These are phyloP conservation scores for Rhytidiadelphus loreus DNA, from an alignment of 225 moss, liverwort and hornwort species.

Conservation along the genomic window DNA sequence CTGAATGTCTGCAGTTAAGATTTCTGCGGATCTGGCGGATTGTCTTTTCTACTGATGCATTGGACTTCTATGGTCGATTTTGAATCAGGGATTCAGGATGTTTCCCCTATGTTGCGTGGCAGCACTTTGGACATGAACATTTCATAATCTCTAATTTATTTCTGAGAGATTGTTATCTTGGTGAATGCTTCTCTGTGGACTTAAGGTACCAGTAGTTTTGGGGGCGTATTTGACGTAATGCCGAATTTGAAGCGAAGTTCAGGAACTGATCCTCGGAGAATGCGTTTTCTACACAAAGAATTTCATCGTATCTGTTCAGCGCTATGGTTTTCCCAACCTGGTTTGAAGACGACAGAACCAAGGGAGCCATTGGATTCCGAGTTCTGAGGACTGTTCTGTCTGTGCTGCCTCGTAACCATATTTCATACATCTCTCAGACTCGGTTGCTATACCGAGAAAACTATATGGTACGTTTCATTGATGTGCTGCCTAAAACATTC, in stretches of 20 bases:
- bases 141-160: too few relatives aligned
- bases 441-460: not conserved
- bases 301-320: not conserved
- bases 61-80: not conserved
- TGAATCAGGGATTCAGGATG: too few relatives aligned
- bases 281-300: accelerated
- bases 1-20: not conserved
- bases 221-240: accelerated
- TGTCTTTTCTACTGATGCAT: not conserved
- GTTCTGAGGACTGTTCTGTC: accelerated
- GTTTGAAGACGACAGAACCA: too few relatives aligned
- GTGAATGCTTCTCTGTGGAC: not conserved
- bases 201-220: accelerated
- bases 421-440: too few relatives aligned
- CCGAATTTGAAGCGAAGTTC: not conserved
- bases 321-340: too few relatives aligned
- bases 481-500: not conserved
- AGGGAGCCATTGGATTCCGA: too few relatives aligned
- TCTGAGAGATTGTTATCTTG: too few relatives aligned
- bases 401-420: too few relatives aligned
- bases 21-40: accelerated
- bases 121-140: too few relatives aligned
- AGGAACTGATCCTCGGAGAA: not conserved
- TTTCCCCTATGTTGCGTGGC: too few relatives aligned
- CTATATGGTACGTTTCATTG: accelerated